Evolutionary conservation across 768 basidiomycete species (phyloP).

Genomic region (Rhizopogon salebrosus): DNA sequence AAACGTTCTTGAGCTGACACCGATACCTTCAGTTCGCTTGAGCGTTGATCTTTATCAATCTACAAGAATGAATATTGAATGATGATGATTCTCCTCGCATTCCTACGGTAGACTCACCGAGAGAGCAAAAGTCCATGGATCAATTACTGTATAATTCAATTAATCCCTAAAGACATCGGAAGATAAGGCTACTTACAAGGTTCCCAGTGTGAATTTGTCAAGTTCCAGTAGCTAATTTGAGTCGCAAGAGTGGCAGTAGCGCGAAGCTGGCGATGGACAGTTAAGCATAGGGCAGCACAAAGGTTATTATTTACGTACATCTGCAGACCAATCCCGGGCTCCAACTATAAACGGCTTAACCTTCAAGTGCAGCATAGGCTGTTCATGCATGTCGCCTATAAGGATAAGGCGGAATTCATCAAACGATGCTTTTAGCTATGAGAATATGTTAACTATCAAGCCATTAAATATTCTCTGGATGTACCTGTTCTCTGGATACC

Average conservation of each 20-base stretch:
- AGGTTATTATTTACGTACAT: slow-evolving; percentile 41
- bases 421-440: slow-evolving; percentile 75
- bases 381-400: slow-evolving; percentile 92
- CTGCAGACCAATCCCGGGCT: slow-evolving; percentile 92
- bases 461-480: slow-evolving; percentile 7
- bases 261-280: slow-evolving; percentile 53
- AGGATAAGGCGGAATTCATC: slow-evolving; percentile 91
- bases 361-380: slow-evolving; percentile 87
- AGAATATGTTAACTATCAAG: background rate
- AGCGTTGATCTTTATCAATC: slow-evolving; percentile 48
- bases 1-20: slow-evolving; percentile 77
- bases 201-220: slow-evolving; percentile 98
- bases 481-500: slow-evolving; percentile 81
- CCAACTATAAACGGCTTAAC: slow-evolving; percentile 78
- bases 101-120: slow-evolving; percentile 43
- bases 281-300: background rate
- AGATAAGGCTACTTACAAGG: slow-evolving; percentile 50
- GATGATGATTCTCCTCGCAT: background rate
- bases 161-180: slow-evolving; percentile 3
- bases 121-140: slow-evolving; percentile 89
- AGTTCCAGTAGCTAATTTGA: slow-evolving; percentile 92
- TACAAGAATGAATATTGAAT: slow-evolving; percentile 23
- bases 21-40: slow-evolving; percentile 50
- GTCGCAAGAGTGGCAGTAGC: slow-evolving; percentile 78
- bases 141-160: slow-evolving; percentile 59